Evolutionary conservation across 768 basidiomycete species (phyloP).

Genomic region (Auricularia sp.): DNA sequence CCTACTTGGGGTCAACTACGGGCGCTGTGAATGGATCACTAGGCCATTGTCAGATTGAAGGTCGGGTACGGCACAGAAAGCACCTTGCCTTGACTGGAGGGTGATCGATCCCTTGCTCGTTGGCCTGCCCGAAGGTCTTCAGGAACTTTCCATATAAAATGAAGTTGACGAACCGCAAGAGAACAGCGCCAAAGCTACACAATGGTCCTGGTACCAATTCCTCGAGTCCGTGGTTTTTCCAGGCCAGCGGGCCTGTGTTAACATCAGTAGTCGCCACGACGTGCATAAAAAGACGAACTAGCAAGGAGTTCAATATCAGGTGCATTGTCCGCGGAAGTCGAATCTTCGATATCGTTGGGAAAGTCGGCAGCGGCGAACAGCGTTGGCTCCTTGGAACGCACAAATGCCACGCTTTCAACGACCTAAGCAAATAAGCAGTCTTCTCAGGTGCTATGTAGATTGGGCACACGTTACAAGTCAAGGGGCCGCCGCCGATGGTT

Average conservation of each 20-base stretch:
- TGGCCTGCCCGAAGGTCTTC: conserved; percentile 1
- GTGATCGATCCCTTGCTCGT: conserved; percentile 2
- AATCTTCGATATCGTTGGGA: conserved; percentile 14
- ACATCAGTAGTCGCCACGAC: background rate
- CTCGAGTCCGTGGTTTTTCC: background rate
- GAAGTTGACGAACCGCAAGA: conserved; percentile 19
- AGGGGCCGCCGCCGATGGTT: conserved; percentile 35
- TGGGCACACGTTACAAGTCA: conserved; percentile 42
- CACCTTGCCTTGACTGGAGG: background rate
- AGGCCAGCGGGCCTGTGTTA: background rate
- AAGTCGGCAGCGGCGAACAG: conserved; percentile 28
- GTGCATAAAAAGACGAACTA: background rate
- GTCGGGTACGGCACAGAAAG: too few relatives aligned
- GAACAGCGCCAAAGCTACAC: conserved; percentile 9
- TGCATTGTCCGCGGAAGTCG: conserved; percentile 21
- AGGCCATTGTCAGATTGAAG: too few relatives aligned
- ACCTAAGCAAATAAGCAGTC: conserved; percentile 13
- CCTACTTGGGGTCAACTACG: conserved; percentile 7
- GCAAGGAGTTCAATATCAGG: conserved; percentile 27
- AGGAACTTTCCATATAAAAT: background rate
- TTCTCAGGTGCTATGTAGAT: background rate
- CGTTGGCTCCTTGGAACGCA: conserved; percentile 36
- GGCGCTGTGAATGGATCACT: conserved; percentile 7
- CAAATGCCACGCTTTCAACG: conserved; percentile 42
- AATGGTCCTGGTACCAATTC: background rate